Evolutionary conservation across 1,284 basidiomycete species (phyloP), one percentile per base, ranked within the genome.

Genomic region (Pseudozyma pruni): DNA sequence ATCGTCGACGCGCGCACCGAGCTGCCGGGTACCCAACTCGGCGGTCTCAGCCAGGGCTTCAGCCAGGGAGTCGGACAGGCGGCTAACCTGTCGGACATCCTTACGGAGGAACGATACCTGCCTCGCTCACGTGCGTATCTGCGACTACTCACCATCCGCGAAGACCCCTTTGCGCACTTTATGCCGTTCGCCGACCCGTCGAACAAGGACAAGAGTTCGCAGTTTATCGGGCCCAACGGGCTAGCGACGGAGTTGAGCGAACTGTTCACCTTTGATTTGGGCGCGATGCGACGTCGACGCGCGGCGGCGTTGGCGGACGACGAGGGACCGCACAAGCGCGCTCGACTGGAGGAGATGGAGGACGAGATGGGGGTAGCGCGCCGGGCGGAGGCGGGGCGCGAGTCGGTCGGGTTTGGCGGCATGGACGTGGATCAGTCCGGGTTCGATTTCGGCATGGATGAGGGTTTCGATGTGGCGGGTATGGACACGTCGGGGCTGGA

Each of bases 131-230:
- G 90, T 1, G 86, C 90, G 48, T 88, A 92, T 49, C 89, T 93
- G 86, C 89, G 90, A 20, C 86, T 95, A 9, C 86, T 91, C 47
- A 89, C 91, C 77, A 92, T 95, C 74, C 88, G 91, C 33, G 88
- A 90, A 22, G 92, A 96, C 76, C 93, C 93, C 14, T 84, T 91
- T 2, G 85, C 89, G 3, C 89, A 94, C 80, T 94, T 95, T 84
- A 84, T 94, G 45, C 92, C 93, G 1, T 72, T 67, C 39, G 59
- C 57, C 47, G 66, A 67, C 33, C 64, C 64, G 0, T 91, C 89
- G 1, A 90, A 87, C 78, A 85, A 87, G 34, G 89, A 6, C 85
- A 89, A 8, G 87, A 88, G 40, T 11, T 81, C 83, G 6, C 43
- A 64, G 81, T 91, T 87, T 74, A 90, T 89, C 41, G 93, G 90